These are phyloP conservation scores for Letharia columbiana DNA, from an alignment of 495 filamentous ascomycete species.

Conservation along the genomic window DNA sequence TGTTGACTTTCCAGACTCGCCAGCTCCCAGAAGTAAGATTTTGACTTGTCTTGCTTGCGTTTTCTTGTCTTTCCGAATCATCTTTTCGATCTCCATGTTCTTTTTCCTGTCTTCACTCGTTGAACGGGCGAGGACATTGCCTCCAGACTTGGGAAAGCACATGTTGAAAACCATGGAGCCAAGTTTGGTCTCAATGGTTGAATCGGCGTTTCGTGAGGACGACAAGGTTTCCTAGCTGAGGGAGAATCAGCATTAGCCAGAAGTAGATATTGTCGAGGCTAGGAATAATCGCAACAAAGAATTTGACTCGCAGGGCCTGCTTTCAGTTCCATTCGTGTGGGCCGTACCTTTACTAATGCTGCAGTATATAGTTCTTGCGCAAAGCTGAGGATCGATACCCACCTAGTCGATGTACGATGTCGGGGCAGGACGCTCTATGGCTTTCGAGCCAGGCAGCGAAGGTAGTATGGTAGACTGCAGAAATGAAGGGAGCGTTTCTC, in stretches of 20 bases:
- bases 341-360: not conserved
- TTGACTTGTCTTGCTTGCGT: constrained; percentile 71
- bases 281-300: not conserved
- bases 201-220: not conserved
- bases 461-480: not conserved
- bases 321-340: not conserved
- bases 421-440: not conserved
- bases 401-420: not conserved
- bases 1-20: constrained; percentile 96
- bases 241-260: not conserved
- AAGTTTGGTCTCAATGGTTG: not conserved
- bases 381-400: not conserved
- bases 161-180: constrained; percentile 28
- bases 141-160: constrained; percentile 27
- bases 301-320: not conserved
- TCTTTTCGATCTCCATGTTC: constrained; percentile 64
- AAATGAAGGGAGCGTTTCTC: not conserved
- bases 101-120: constrained; percentile 25
- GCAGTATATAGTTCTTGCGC: not conserved
- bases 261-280: not conserved
- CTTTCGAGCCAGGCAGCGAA: not conserved
- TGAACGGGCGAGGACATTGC: constrained; percentile 23
- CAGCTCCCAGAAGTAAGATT: constrained; percentile 78
- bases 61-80: constrained; percentile 75
- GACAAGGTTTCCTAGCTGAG: not conserved